These are phyloP conservation scores for Fusarium sp. DNA, from an alignment of 2,329 filamentous ascomycete species.

Conservation along the genomic window DNA sequence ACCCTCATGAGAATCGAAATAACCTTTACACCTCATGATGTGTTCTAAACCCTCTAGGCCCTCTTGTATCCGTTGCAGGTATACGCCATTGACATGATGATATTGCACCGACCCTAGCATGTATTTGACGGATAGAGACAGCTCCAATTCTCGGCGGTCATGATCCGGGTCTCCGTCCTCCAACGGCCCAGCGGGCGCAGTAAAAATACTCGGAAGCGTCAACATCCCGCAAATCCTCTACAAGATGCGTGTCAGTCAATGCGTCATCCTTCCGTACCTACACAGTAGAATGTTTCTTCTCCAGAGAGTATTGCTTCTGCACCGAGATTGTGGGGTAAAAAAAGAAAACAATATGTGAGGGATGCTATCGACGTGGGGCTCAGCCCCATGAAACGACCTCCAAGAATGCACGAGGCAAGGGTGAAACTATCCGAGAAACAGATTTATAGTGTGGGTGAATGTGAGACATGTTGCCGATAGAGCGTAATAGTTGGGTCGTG, in stretches of 20 bases:
- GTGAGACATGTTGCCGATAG: slow-evolving; percentile 13
- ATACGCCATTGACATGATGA: neutral
- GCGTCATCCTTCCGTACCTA: slow-evolving; percentile 33
- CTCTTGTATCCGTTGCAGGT: too few species aligned
- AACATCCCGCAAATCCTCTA: slow-evolving; percentile 11
- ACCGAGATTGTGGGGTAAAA: slow-evolving; percentile 23
- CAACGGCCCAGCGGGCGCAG: slow-evolving; percentile 28
- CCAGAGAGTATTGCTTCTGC: neutral
- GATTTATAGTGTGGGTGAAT: slow-evolving; percentile 2
- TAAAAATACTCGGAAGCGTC: slow-evolving; percentile 2
- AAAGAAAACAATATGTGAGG: slow-evolving; percentile 32
- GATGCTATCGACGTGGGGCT: slow-evolving; percentile 34
- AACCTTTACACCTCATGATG: too few species aligned
- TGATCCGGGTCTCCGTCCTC: slow-evolving; percentile 26
- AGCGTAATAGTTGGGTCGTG: neutral
- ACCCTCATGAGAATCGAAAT: too few species aligned
- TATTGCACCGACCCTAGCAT: neutral
- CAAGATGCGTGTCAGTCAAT: slow-evolving; percentile 30
- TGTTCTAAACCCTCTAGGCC: too few species aligned
- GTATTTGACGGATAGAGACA: neutral
- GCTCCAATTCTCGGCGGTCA: slow-evolving; percentile 13
- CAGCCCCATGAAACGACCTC: slow-evolving; percentile 25
- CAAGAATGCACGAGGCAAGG: slow-evolving; percentile 36
- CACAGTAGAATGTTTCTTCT: slow-evolving; percentile 24
- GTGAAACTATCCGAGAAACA: slow-evolving; percentile 31